phyloP scores from a whole-genome alignment of 495 filamentous ascomycete genomes.

The Wilcoxina mikolae region DNA sequence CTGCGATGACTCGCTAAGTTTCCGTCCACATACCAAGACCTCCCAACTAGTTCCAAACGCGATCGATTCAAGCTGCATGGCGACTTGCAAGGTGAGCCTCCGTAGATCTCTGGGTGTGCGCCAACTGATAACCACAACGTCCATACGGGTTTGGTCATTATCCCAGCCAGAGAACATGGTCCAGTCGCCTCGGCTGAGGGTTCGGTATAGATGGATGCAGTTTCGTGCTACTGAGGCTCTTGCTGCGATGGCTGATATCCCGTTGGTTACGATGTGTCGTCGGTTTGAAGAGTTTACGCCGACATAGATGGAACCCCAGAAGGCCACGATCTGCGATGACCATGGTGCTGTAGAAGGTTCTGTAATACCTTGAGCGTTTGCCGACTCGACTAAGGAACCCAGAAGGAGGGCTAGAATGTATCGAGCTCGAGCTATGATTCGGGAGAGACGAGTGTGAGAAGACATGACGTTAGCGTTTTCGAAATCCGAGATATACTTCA shows the following conservation, averaged over 20 bases:
- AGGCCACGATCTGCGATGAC: neutral
- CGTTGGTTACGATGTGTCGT: neutral
- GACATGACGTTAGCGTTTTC: no score
- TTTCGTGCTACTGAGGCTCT: neutral
- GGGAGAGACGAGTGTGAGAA: no score
- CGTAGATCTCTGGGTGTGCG: neutral
- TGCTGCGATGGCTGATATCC: neutral
- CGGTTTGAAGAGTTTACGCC: neutral
- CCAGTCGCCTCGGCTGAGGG: neutral
- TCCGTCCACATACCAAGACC: neutral
- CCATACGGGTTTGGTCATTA: neutral
- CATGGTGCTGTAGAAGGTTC: neutral
- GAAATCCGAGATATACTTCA: no score
- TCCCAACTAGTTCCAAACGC: neutral
- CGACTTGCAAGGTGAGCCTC: neutral
- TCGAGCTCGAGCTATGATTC: no score
- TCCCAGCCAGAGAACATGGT: neutral
- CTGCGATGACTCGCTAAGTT: neutral
- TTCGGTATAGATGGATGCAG: neutral
- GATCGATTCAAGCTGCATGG: neutral
- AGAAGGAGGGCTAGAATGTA: neutral
- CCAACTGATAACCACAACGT: neutral
- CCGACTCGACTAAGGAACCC: neutral
- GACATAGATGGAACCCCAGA: neutral
- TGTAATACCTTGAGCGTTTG: neutral